phyloP scores from a whole-genome alignment of 2,329 filamentous ascomycete genomes.

The Diaporthe helianthi region DNA sequence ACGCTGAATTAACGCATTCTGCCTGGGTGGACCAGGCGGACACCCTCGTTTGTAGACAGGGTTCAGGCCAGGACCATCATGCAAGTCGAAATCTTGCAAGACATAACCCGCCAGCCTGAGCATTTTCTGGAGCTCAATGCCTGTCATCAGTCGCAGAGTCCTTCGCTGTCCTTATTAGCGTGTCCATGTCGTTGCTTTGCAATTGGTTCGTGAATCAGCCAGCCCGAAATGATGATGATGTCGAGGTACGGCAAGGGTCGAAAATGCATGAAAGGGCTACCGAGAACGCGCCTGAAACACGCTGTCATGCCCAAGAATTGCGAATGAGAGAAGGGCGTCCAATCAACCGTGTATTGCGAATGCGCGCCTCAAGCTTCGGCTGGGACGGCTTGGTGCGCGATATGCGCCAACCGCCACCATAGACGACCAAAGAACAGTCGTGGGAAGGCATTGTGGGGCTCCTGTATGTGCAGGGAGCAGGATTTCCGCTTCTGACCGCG shows the following conservation, averaged over 20 bases:
- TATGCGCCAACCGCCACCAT: slow-evolving; percentile 29
- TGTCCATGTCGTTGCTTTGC: not conserved
- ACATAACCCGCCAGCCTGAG: not conserved
- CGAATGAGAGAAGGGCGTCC: not conserved
- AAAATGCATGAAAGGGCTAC: not conserved
- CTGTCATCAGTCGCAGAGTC: not conserved
- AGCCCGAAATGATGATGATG: not conserved
- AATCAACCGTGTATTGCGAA: slow-evolving; percentile 2
- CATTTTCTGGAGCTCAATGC: not conserved
- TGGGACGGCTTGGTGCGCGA: slow-evolving; percentile 21
- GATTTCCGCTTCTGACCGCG: slow-evolving; percentile 11
- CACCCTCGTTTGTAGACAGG: not conserved
- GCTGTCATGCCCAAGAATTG: not conserved
- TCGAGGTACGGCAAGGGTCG: not conserved
- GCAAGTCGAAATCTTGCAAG: not conserved
- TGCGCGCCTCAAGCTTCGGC: not conserved
- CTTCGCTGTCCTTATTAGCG: not conserved
- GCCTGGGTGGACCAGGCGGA: not conserved
- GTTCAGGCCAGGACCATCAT: not conserved
- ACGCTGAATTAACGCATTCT: slow-evolving; percentile 4
- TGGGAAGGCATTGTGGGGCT: slow-evolving; percentile 26
- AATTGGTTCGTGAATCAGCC: not conserved
- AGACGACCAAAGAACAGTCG: slow-evolving; percentile 13
- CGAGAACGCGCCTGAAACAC: slow-evolving; percentile 3
- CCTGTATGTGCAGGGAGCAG: slow-evolving; percentile 19